Evolutionary conservation across 2,329 filamentous ascomycete species (phyloP), one percentile per base, ranked within the genome.

Genomic region (Lojkania enalia): DNA sequence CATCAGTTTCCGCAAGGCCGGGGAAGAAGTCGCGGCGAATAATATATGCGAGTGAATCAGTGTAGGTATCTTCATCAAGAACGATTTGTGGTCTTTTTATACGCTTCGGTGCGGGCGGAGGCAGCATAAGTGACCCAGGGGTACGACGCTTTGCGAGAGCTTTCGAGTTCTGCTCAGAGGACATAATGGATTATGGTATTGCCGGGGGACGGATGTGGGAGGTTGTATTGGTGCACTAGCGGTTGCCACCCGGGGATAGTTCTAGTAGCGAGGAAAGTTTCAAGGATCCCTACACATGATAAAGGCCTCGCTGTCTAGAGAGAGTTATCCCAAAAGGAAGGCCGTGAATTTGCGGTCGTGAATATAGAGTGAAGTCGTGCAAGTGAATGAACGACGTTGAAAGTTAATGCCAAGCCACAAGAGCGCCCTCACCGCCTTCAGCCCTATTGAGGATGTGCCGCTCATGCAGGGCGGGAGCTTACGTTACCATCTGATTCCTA

Each of bases 1-100:
- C 86, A 59, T 95, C 85, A 12, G 85, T 85, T 67, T 97, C 90
- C 3, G 91, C 75, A 0, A 99, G 78, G 0, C 92, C 94, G 0
- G 94, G 94, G 62, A 97, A 99, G 76, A 95, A 99, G 76, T 99
- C 94, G 54, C 94, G 85, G 7, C 90, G 89, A 52, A 99, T 96
- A 64, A 99, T 97, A 57, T 94, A 86, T 0, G 91, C 96, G 20
- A 99, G 78, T 1, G 88, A 87, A 46, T 90, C 84, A 2, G 90
- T 94, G 70, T 99, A 99, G 41, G 87, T 84, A 57, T 99, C 92
- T 77, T 99, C 94, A 68, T 96, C 90, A 20, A 99, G 81, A 20
- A 96, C 84, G 51, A 86, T 87, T 51, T 86, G 84, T 0, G 94
- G 94, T 40, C 94, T 82, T 72, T 96, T 96, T 63, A 96, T 95